These are phyloP conservation scores for Chaetomiaceae sp. DNA, from an alignment of 2,329 filamentous ascomycete species.

Conservation along the genomic window DNA sequence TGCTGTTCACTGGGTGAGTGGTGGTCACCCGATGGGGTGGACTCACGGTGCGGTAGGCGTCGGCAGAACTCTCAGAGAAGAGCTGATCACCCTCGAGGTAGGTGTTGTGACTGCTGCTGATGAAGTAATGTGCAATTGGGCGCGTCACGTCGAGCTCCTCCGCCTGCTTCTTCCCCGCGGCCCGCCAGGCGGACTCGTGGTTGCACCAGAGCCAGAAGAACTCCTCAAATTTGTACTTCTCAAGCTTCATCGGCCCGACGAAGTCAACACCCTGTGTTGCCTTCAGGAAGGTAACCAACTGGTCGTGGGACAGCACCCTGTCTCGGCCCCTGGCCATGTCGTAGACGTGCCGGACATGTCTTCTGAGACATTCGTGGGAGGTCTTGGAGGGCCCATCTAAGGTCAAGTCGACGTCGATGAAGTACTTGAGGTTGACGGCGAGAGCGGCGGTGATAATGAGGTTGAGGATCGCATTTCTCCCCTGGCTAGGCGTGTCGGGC, in stretches of 20 bases:
- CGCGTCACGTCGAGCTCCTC: constrained; percentile 52
- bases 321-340: constrained; percentile 35
- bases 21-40: neutral
- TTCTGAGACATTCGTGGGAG: constrained; percentile 38
- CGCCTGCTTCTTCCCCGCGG: constrained; percentile 36
- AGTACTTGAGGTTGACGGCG: constrained; percentile 23
- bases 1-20: neutral
- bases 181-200: constrained; percentile 38
- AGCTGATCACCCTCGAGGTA: constrained; percentile 85
- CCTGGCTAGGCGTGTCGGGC: constrained; percentile 16
- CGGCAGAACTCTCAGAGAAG: constrained; percentile 66
- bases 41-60: constrained; percentile 70
- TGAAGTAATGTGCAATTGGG: constrained; percentile 83
- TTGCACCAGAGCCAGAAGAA: constrained; percentile 45
- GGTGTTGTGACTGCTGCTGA: constrained; percentile 92
- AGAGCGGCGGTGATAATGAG: constrained; percentile 13
- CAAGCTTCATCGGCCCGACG: constrained; percentile 30
- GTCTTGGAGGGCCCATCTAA: constrained; percentile 1
- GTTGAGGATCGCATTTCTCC: constrained; percentile 13
- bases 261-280: constrained; percentile 41
- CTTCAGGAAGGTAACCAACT: constrained; percentile 45
- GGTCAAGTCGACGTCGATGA: constrained; percentile 18
- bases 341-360: constrained; percentile 44
- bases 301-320: constrained; percentile 31
- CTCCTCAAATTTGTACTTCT: constrained; percentile 40